phyloP scores from a whole-genome alignment of 805 yeast species.

The Kregervanrija pseudodelftensis region DNA sequence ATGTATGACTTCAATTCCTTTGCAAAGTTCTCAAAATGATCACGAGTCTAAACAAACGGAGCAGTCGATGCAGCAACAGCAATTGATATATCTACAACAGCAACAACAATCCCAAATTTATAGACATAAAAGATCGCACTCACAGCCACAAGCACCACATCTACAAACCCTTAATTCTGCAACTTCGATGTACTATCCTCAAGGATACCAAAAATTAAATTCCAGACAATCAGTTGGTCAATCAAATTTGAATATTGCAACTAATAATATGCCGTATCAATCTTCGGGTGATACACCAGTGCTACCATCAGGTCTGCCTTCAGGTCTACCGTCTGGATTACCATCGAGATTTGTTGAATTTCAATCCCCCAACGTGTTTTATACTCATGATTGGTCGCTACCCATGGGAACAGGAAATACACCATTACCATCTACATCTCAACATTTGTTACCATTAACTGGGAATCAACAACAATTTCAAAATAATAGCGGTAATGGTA shows the following conservation, averaged over 20 bases:
- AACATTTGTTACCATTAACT: constrained; percentile 16
- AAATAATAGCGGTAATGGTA: constrained; percentile 7
- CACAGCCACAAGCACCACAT: background rate
- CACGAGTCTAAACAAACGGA: too few species aligned
- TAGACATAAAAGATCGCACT: background rate
- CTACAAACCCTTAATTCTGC: constrained; percentile 13
- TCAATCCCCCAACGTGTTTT: constrained; percentile 76
- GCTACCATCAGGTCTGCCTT: constrained; percentile 62
- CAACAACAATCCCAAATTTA: constrained; percentile 1
- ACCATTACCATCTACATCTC: constrained; percentile 29
- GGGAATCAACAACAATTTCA: background rate
- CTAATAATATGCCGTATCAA: constrained; percentile 4
- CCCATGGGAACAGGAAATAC: constrained; percentile 39
- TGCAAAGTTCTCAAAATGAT: too few species aligned
- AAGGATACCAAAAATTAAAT: constrained; percentile 13
- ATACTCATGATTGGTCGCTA: constrained; percentile 49
- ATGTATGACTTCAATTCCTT: too few species aligned
- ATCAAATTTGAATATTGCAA: background rate
- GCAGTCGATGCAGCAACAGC: background rate
- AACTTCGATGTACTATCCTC: constrained; percentile 9
- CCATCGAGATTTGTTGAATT: constrained; percentile 73
- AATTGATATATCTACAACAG: background rate
- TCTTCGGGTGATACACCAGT: constrained; percentile 50
- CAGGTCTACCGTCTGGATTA: constrained; percentile 35
- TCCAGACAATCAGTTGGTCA: constrained; percentile 4